A percentile compares a stretch with the other conserved stretches of the same genome.
Evolutionary conservation across 306 rosid genomes (phyloP).

Genomic region (Gynostemma pentaphyllum): DNA sequence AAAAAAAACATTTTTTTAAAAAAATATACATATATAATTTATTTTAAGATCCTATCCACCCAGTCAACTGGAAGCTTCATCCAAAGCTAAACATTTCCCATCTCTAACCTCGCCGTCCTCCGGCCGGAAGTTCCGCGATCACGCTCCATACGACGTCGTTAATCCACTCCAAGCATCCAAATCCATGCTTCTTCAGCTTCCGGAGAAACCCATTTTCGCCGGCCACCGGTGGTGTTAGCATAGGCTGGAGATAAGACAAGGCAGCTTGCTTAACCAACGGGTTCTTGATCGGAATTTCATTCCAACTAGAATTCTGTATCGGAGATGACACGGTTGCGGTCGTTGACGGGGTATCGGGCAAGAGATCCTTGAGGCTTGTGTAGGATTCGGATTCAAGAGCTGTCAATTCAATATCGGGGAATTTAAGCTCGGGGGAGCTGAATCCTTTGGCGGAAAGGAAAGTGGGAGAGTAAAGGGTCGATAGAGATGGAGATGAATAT

Average conservation of each 20-base stretch:
- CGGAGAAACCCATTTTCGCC: conserved; percentile 3
- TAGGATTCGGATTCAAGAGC: conserved; percentile 16
- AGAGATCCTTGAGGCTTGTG: conserved; percentile 48
- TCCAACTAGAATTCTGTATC: conserved; percentile 26
- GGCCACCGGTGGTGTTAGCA: conserved; percentile 19
- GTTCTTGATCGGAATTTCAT: conserved; percentile 48
- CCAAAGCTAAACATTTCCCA: background rate
- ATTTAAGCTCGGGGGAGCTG: background rate
- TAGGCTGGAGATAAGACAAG: conserved; percentile 52
- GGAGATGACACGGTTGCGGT: conserved; percentile 8
- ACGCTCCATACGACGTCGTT: conserved; percentile 12
- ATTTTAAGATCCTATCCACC: background rate
- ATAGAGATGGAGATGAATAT: background rate
- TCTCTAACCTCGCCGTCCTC: background rate
- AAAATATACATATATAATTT: background rate
- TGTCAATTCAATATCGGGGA: conserved; percentile 26
- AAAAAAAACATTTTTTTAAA: background rate
- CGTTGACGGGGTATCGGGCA: conserved; percentile 16
- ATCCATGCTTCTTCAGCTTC: conserved; percentile 10
- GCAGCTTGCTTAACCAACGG: conserved; percentile 67
- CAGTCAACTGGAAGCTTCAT: conserved; percentile 1
- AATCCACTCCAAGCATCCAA: conserved; percentile 31
- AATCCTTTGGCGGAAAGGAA: conserved; percentile 19
- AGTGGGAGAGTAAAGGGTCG: conserved; percentile 7
- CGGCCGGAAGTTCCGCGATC: conserved; percentile 2